These are phyloP conservation scores for Phoma sp. DNA, from an alignment of 2,329 filamentous ascomycete species.

Conservation along the genomic window DNA sequence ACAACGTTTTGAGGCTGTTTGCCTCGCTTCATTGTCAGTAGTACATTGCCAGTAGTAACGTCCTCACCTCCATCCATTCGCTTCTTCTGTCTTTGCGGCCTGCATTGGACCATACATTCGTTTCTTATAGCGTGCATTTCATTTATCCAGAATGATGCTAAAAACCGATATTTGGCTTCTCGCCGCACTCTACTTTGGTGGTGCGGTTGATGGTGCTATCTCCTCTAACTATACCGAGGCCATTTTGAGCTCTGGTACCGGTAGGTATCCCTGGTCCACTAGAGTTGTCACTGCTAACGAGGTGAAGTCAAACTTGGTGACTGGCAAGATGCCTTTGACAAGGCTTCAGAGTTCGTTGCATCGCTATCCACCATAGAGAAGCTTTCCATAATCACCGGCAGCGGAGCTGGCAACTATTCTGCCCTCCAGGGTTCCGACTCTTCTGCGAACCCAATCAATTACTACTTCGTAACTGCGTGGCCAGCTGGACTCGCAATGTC, in stretches of 20 bases:
- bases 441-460: conserved; percentile 17
- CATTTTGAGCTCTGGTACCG: conserved; percentile 14
- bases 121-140: neutral
- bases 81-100: neutral
- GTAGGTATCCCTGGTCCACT: neutral
- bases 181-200: conserved; percentile 13
- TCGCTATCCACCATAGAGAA: conserved; percentile 50
- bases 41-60: neutral
- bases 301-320: conserved; percentile 13
- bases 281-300: neutral
- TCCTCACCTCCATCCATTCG: conserved; percentile 1
- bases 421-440: conserved; percentile 15
- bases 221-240: conserved; percentile 13
- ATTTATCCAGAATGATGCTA: neutral
- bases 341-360: conserved; percentile 48
- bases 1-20: neutral
- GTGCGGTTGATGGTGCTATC: conserved; percentile 10
- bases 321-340: conserved; percentile 32
- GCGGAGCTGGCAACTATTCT: conserved; percentile 15
- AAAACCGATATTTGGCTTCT: conserved; percentile 15
- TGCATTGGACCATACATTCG: conserved; percentile 1
- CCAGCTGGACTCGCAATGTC: conserved; percentile 32
- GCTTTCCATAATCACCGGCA: conserved; percentile 43
- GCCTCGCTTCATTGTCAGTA: neutral
- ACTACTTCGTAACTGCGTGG: conserved; percentile 36